Evolutionary conservation across 2,329 filamentous ascomycete genomes (phyloP).

Genomic region (Ophioceras dolichostomum): DNA sequence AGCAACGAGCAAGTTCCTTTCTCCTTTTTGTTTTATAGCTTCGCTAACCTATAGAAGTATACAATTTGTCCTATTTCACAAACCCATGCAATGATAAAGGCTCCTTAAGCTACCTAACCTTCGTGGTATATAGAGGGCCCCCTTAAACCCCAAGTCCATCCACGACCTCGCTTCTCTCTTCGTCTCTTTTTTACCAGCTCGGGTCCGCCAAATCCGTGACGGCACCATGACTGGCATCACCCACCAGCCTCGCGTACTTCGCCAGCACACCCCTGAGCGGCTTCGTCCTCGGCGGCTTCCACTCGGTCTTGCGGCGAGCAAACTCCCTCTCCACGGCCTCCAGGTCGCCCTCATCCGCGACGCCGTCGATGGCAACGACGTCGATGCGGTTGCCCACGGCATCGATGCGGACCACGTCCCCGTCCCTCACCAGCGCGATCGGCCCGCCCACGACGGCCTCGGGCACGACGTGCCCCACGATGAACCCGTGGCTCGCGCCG

Average conservation of each 20-base stretch:
- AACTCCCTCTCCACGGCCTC: slow-evolving; percentile 39
- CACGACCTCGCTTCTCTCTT: too few species aligned
- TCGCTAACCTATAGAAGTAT: too few species aligned
- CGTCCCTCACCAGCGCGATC: slow-evolving; percentile 69
- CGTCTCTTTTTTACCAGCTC: slow-evolving; percentile 10
- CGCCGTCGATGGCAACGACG: slow-evolving; percentile 33
- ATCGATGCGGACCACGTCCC: slow-evolving; percentile 77
- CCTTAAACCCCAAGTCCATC: too few species aligned
- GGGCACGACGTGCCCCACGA: slow-evolving; percentile 85
- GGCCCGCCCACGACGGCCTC: slow-evolving; percentile 85
- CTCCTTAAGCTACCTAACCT: too few species aligned
- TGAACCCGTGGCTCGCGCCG: slow-evolving; percentile 83
- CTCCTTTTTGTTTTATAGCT: too few species aligned
- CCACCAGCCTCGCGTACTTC: slow-evolving; percentile 80
- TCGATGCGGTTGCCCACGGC: slow-evolving; percentile 69
- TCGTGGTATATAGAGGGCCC: too few species aligned
- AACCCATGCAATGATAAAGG: too few species aligned
- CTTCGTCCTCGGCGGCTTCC: slow-evolving; percentile 55
- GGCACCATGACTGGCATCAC: slow-evolving; percentile 83
- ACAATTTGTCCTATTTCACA: too few species aligned
- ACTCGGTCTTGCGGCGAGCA: slow-evolving; percentile 41
- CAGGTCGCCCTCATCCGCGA: slow-evolving; percentile 7
- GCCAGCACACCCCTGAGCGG: slow-evolving; percentile 77
- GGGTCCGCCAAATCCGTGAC: slow-evolving; percentile 55
- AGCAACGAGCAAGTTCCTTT: too few species aligned